phyloP scores from a whole-genome alignment of 2,329 filamentous ascomycete genomes.

The Microdochium bolleyi region DNA sequence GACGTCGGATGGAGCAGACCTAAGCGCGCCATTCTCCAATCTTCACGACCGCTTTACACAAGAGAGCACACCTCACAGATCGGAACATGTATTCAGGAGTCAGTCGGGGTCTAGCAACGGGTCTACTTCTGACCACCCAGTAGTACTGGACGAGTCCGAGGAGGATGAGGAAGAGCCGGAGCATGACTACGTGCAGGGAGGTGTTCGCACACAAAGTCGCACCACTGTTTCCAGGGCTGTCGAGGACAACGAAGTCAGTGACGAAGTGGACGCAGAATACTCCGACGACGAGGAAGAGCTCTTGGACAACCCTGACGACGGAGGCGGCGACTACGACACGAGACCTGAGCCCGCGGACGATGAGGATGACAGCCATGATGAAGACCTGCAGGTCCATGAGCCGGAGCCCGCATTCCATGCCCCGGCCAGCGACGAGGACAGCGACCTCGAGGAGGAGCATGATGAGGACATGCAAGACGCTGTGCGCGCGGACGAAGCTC shows the following conservation, averaged over 20 bases:
- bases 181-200: background rate
- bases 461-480: background rate
- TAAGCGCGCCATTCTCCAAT: background rate
- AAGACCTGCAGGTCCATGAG: background rate
- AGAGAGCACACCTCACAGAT: background rate
- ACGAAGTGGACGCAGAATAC: slow-evolving; percentile 10
- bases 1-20: background rate
- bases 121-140: slow-evolving; percentile 13
- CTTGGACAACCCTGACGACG: slow-evolving; percentile 7
- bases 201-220: background rate
- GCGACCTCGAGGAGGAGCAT: background rate
- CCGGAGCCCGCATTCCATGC: background rate
- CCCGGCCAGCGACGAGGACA: background rate
- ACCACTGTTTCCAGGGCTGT: slow-evolving; percentile 2
- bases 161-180: slow-evolving; percentile 7
- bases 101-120: slow-evolving; percentile 6
- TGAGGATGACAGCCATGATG: slow-evolving; percentile 8
- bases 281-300: slow-evolving; percentile 8
- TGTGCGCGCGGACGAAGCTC: background rate
- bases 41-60: background rate
- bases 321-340: slow-evolving; percentile 20
- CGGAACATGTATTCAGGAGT: background rate
- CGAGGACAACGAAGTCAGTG: slow-evolving; percentile 12
- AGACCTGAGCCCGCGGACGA: slow-evolving; percentile 20
- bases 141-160: slow-evolving; percentile 20